Evolutionary conservation across 257 asterid genomes (phyloP).

Genomic region (Lycium barbarum): DNA sequence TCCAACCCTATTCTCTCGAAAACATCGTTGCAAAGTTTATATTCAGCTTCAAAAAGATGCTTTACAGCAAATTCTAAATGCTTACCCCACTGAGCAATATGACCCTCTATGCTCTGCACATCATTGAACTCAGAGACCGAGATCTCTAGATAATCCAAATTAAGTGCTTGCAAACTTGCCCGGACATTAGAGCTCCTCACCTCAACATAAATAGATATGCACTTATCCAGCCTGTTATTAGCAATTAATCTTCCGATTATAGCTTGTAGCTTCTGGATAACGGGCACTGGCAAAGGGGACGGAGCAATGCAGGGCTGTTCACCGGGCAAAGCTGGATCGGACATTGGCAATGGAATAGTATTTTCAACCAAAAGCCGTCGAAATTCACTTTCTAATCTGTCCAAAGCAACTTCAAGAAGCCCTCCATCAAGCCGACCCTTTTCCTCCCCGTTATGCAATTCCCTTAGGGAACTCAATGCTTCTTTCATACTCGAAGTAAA

Average conservation of each 20-base stretch:
- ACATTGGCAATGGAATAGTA: constrained; percentile 74
- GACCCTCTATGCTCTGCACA: constrained; percentile 78
- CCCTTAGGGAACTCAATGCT: constrained; percentile 58
- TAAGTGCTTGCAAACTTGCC: constrained; percentile 81
- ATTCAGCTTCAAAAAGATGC: constrained; percentile 88
- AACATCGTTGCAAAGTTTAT: constrained; percentile 76
- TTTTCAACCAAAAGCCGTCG: constrained; percentile 61
- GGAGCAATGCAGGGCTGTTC: constrained; percentile 74
- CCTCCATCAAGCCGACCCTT: constrained; percentile 85
- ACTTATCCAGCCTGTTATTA: constrained; percentile 69
- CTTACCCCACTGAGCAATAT: constrained; percentile 84
- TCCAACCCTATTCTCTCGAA: constrained; percentile 85
- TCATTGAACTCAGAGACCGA: constrained; percentile 81
- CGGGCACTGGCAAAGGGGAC: constrained; percentile 75
- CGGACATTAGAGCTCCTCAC: constrained; percentile 80
- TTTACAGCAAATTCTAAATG: constrained; percentile 91
- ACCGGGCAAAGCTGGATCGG: constrained; percentile 59
- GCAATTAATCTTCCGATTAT: constrained; percentile 75
- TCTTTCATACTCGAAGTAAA: constrained; percentile 69
- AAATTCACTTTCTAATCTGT: constrained; percentile 76
- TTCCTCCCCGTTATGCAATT: constrained; percentile 68
- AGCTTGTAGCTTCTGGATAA: constrained; percentile 80
- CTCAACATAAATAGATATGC: constrained; percentile 79
- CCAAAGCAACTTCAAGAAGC: constrained; percentile 67
- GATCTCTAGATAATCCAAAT: constrained; percentile 89